Evolutionary conservation across 179 eudicot genomes (phyloP), one percentile per base, ranked within the genome.

Genomic region (Silene vulgaris): DNA sequence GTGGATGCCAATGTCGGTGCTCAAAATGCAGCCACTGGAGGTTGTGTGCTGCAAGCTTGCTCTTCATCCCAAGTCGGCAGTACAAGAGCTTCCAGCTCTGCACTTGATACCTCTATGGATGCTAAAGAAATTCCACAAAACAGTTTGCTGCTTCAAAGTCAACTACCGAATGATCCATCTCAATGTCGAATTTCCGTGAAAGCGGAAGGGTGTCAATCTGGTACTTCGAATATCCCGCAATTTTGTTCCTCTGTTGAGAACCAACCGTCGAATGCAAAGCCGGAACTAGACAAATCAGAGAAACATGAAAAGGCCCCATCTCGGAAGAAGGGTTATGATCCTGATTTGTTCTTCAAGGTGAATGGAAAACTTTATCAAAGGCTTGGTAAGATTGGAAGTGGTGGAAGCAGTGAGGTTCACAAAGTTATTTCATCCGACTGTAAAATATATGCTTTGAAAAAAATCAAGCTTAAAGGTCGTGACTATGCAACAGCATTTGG

Each of bases 381-480:
- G 83, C 97, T 95, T 79, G 99, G 99, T 64, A 95, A 95, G 90
- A 92, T 95, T 78, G 97, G 99, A 65, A 89, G 90, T 76, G 99
- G 99, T 60, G 99, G 99, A 74, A 95, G 99, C 81, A 95, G 99
- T 81, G 99, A 95, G 79, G 99, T 95, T 75, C 93, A 95, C 84
- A 95, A 95, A 80, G 99, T 95, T 69, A 95, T 95, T 81, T 88
- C 99, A 73, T 82, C 95, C 60, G 99, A 95, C 76, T 92, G 97
- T 76, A 85, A 76, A 37, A 95, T 95, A 43, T 92, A 85, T 84
- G 99, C 99, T 82, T 75, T 95, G 85, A 95, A 95, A 80, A 90
- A 86, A 81, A 95, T 95, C 79, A 95, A 89, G 83, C 99, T 95
- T 57, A 95, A 86, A 85, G 99, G 99, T 6, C 97, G 97, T 43